Conservation (phyloP, 345 rosid species). For the Litchi chinensis region DNA sequence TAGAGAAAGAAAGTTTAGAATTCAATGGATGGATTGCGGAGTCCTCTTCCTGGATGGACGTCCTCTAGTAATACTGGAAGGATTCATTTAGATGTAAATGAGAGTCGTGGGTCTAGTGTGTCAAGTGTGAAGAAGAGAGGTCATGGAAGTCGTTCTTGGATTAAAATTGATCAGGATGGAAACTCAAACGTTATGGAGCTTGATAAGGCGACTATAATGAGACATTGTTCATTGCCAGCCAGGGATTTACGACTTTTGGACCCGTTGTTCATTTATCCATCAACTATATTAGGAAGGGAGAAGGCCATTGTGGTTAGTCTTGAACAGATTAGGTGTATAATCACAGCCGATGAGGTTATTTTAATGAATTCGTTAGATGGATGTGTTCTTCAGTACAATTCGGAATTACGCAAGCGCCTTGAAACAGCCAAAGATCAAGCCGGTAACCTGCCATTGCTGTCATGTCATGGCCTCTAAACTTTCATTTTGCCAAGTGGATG, state of each 20-base stretch:
- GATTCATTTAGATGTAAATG: conserved; percentile 41
- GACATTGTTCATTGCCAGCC: conserved; percentile 86
- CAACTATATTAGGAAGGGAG: conserved; percentile 88
- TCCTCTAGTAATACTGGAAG: conserved; percentile 41
- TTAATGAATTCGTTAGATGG: conserved; percentile 89
- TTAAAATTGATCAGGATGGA: conserved; percentile 79
- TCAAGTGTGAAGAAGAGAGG: conserved; percentile 81
- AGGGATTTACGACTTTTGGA: conserved; percentile 93
- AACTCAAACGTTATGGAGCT: conserved; percentile 67
- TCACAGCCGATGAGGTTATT: conserved; percentile 91
- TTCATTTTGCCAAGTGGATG: conserved; percentile 1
- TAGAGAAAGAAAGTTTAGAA: conserved; percentile 23
- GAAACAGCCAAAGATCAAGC: conserved; percentile 60
- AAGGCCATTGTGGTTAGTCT: conserved; percentile 92
- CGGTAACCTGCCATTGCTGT: conserved; percentile 36
- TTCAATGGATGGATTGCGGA: conserved; percentile 56
- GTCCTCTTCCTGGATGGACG: conserved; percentile 41
- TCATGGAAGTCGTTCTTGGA: conserved; percentile 89
- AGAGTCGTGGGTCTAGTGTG: conserved; percentile 43
- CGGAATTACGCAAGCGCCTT: conserved; percentile 84
- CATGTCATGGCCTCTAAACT: conserved; percentile 3
- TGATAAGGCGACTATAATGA: conserved; percentile 87
- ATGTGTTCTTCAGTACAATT: conserved; percentile 68
- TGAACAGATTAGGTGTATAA: conserved; percentile 91
- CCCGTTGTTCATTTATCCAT: conserved; percentile 93